Conservation (phyloP, 768 basidiomycete species). For the Collybia mongolica region DNA sequence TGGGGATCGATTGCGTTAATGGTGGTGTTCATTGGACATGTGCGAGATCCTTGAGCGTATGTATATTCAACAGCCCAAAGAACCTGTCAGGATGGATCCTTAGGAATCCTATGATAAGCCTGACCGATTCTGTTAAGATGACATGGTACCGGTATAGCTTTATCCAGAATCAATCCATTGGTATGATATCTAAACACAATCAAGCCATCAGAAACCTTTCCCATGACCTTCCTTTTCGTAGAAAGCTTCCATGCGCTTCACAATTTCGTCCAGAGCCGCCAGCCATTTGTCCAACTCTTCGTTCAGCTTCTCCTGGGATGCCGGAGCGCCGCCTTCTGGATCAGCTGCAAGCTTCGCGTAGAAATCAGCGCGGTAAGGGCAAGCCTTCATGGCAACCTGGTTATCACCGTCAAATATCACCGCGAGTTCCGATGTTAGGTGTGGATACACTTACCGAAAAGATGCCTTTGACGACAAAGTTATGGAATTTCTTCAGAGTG, state of each 20-base stretch:
- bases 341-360: slow-evolving; percentile 66
- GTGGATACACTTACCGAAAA: slow-evolving; percentile 43
- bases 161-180: too few species aligned
- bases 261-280: slow-evolving; percentile 54
- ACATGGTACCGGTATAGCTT: too few species aligned
- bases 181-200: too few species aligned
- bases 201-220: slow-evolving; percentile 36
- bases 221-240: slow-evolving; percentile 60
- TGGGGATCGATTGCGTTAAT: too few species aligned
- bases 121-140: too few species aligned
- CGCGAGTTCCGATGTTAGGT: background rate
- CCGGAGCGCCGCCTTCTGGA: slow-evolving; percentile 47
- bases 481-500: slow-evolving; percentile 85
- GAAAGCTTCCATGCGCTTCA: slow-evolving; percentile 54
- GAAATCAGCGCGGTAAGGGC: slow-evolving; percentile 67
- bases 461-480: slow-evolving; percentile 67
- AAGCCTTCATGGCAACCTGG: slow-evolving; percentile 64
- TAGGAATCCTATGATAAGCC: too few species aligned
- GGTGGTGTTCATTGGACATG: too few species aligned
- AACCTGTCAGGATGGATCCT: too few species aligned
- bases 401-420: background rate
- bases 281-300: slow-evolving; percentile 68
- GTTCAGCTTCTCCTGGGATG: slow-evolving; percentile 48
- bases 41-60: too few species aligned
- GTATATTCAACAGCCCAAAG: too few species aligned